Conservation (phyloP, 192 early-diverging fungal species). For the Phycomyces blakesleeanus region DNA sequence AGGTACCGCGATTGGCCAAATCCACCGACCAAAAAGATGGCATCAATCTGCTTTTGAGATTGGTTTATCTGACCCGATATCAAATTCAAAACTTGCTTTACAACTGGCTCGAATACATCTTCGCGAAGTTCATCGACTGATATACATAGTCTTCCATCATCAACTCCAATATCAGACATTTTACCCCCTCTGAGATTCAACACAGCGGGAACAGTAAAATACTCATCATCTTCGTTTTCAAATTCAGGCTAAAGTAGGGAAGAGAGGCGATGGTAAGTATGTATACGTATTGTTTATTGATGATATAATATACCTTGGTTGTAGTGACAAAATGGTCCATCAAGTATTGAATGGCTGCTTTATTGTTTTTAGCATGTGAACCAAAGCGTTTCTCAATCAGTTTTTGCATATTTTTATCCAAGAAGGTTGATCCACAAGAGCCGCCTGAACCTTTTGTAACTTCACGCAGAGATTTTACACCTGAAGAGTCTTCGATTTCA, state of each 20-base stretch:
- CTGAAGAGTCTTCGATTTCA: slow-evolving; percentile 22
- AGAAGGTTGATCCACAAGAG: slow-evolving; percentile 40
- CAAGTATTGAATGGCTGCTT: slow-evolving; percentile 38
- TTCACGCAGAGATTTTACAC: slow-evolving; percentile 39
- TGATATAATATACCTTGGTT: slow-evolving; percentile 30
- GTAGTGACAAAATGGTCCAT: slow-evolving; percentile 40
- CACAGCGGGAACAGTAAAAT: slow-evolving; percentile 33
- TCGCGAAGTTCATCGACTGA: slow-evolving; percentile 31
- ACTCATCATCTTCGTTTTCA: slow-evolving; percentile 43
- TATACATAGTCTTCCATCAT: slow-evolving; percentile 31
- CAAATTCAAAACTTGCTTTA: slow-evolving; percentile 34
- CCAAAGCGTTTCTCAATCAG: slow-evolving; percentile 35
- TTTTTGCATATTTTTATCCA: slow-evolving; percentile 43
- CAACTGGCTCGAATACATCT: slow-evolving; percentile 47
- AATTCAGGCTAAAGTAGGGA: slow-evolving; percentile 31
- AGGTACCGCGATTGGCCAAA: slow-evolving; percentile 48
- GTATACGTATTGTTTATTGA: background rate
- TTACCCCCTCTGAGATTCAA: background rate
- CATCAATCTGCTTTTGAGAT: slow-evolving; percentile 24
- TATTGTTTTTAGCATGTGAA: slow-evolving; percentile 34
- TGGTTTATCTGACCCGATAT: slow-evolving; percentile 42
- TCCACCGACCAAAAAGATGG: slow-evolving; percentile 53
- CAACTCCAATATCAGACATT: slow-evolving; percentile 9
- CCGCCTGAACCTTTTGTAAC: slow-evolving; percentile 45
- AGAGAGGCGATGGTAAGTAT: background rate